Evolutionary conservation across 371 early-diverging fungal species (phyloP), one percentile per base, ranked within the genome.

Genomic region (Syncephalis fuscata): DNA sequence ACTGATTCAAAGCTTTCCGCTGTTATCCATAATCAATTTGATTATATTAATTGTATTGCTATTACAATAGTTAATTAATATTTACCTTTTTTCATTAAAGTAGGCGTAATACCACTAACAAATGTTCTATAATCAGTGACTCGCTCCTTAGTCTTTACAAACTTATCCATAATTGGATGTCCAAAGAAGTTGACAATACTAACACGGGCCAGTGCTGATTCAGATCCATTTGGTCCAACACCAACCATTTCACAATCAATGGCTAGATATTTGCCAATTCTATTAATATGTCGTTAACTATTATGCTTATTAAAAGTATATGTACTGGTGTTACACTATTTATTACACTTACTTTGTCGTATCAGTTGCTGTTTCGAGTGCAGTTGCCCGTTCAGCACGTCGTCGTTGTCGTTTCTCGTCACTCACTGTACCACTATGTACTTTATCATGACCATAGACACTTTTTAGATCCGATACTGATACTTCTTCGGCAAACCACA

Each of bases 191-290:
- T 95, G 51, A 96, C 94, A 8, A 97, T 59, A 42, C 78, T 76
- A 16, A 96, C 90, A 22, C 97, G 76, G 0, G 94, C 98, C 45
- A 97, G 60, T 14, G 76, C 84, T 3, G 91, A 87, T 25, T 76
- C 62, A 10, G 38, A 51, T 1, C 92, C 98, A 24, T 75, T 78
- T 14, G 72, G 69, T 1, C 94, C 95, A n/a, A 85, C 85, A 25
- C 95, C 96, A 42, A 97, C 96, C 96, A 94, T 96, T 62, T 96
- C 97, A 64, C 98, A 97, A 76, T 97, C 98, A 21, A 97, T 84
- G 8, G 88, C 95, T 2, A 97, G 60, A 55, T 70, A 90, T 55
- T 83, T 84, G 36, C 88, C 89, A n/a, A 70, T 52, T 50, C 70
- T 75, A 43, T 1, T 48, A 23, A 9, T 4, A 40, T 44, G 7